phyloP scores from a whole-genome alignment of 1,284 basidiomycete genomes.

The Trichosporon sp. region DNA sequence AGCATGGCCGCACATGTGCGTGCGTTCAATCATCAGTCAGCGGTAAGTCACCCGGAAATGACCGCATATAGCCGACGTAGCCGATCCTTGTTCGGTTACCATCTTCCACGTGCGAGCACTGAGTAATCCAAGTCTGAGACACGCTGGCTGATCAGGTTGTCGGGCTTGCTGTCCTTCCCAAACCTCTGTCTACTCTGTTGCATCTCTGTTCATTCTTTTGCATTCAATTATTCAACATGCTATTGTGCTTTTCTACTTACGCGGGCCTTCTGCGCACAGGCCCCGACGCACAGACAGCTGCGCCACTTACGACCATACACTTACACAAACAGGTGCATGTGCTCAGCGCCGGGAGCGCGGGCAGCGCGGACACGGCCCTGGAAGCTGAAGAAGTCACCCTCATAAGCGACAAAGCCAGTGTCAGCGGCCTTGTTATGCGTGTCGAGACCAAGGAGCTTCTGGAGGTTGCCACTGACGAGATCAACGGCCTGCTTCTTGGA shows the following conservation, averaged over 20 bases:
- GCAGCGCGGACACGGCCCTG: constrained; percentile 35
- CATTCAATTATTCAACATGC: background rate
- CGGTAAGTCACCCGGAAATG: background rate
- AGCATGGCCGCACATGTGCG: too few relatives aligned
- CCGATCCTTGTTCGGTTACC: background rate
- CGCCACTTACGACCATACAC: too few relatives aligned
- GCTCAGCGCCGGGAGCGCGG: constrained; percentile 17
- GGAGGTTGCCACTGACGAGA: constrained; percentile 60
- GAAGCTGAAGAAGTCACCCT: constrained; percentile 44
- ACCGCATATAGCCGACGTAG: background rate
- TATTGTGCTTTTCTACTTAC: too few relatives aligned
- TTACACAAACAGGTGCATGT: constrained; percentile 26
- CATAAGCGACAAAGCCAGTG: constrained; percentile 62
- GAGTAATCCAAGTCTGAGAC: too few relatives aligned
- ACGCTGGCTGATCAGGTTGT: too few relatives aligned
- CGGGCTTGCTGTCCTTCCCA: too few relatives aligned
- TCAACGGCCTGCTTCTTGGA: constrained; percentile 56
- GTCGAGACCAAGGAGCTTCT: constrained; percentile 58
- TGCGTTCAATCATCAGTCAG: too few relatives aligned
- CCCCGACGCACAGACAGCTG: too few relatives aligned
- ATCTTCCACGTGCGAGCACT: too few relatives aligned
- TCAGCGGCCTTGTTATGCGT: constrained; percentile 19
- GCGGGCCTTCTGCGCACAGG: too few relatives aligned
- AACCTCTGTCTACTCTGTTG: background rate
- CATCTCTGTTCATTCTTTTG: background rate